phyloP scores from a whole-genome alignment of 495 filamentous ascomycete species.

The Neurospora terricola region DNA sequence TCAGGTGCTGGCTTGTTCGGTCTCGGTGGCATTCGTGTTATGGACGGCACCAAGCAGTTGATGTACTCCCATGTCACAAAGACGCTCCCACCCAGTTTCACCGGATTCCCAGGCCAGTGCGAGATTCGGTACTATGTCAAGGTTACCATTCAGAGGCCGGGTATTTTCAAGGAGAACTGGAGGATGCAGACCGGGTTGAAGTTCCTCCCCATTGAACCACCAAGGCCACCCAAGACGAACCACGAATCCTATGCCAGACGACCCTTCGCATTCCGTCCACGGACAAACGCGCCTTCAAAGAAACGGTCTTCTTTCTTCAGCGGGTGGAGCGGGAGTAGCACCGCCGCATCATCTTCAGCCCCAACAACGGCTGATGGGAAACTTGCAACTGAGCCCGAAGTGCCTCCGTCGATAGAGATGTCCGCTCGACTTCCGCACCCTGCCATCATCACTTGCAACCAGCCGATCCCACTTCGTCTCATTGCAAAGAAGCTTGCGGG shows the following conservation, averaged over 20 bases:
- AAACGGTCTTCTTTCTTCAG: neutral
- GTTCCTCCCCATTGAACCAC: constrained; percentile 89
- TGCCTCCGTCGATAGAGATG: constrained; percentile 43
- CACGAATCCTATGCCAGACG: constrained; percentile 79
- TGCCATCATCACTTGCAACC: constrained; percentile 78
- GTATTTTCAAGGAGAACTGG: constrained; percentile 80
- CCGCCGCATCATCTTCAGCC: neutral
- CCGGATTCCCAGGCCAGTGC: constrained; percentile 68
- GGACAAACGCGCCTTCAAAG: constrained; percentile 1
- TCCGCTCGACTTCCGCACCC: constrained; percentile 83
- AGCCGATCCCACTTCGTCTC: constrained; percentile 71
- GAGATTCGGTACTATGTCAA: constrained; percentile 93
- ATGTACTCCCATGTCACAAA: constrained; percentile 63
- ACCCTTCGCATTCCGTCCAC: constrained; percentile 60
- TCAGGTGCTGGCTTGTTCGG: constrained; percentile 26
- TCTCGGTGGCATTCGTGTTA: constrained; percentile 35
- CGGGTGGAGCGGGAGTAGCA: neutral
- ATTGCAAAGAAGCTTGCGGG: constrained; percentile 65
- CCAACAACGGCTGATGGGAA: neutral
- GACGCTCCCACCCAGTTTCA: constrained; percentile 80
- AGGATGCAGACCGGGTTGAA: constrained; percentile 53
- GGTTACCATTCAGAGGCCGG: constrained; percentile 71
- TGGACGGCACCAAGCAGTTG: constrained; percentile 42
- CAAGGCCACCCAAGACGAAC: constrained; percentile 51
- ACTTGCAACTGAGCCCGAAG: neutral